Conservation (phyloP, 306 rosid species). For the Fragaria ananassa region DNA sequence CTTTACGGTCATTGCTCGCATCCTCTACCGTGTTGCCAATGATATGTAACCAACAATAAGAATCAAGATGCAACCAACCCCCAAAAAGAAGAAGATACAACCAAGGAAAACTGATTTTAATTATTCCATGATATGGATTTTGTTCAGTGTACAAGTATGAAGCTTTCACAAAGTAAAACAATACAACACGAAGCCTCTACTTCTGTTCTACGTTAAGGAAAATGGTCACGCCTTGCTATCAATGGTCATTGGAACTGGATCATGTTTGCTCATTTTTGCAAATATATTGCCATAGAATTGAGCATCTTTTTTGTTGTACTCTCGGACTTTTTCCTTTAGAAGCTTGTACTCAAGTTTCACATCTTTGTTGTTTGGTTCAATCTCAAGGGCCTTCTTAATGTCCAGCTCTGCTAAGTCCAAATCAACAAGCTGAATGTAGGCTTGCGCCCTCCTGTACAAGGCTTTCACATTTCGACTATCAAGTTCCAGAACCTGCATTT, state of each 20-base stretch:
- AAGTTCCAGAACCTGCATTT: slow-evolving; percentile 33
- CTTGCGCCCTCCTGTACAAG: slow-evolving; percentile 43
- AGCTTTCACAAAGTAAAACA: neutral
- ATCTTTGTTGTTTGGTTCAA: slow-evolving; percentile 42
- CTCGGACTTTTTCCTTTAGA: slow-evolving; percentile 35
- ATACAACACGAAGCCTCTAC: neutral
- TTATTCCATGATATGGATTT: neutral
- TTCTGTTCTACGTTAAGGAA: neutral
- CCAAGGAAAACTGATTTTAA: neutral
- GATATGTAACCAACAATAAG: too few species aligned
- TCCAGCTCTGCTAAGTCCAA: slow-evolving; percentile 45
- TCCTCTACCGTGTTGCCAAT: too few species aligned
- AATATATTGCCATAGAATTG: slow-evolving; percentile 42
- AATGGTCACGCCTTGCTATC: slow-evolving; percentile 49
- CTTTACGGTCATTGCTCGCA: too few species aligned
- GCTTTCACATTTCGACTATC: slow-evolving; percentile 44
- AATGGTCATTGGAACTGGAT: slow-evolving; percentile 50
- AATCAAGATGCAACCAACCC: too few species aligned
- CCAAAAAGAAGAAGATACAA: neutral
- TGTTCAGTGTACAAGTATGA: neutral
- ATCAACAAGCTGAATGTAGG: slow-evolving; percentile 39
- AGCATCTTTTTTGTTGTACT: slow-evolving; percentile 46
- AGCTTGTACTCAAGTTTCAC: slow-evolving; percentile 32
- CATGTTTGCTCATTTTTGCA: slow-evolving; percentile 53
- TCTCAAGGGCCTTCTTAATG: slow-evolving; percentile 43